A percentile compares a stretch with the other conserved stretches of the same genome.
Conservation (phyloP, 345 rosid genomes). For the Rubroshorea leprosula region DNA sequence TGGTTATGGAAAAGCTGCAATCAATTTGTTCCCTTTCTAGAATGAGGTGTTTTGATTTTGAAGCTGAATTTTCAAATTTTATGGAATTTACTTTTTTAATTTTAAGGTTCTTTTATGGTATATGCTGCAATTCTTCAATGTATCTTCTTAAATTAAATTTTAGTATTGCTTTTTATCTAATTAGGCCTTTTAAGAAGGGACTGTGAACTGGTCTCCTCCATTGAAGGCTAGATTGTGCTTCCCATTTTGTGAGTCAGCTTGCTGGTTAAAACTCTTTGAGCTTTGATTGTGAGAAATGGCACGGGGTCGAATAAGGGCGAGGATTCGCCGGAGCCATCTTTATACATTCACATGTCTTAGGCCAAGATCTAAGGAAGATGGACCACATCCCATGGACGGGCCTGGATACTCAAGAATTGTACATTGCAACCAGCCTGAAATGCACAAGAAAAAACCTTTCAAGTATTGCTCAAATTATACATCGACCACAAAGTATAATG, state of each 20-base stretch:
- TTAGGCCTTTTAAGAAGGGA: slow-evolving; percentile 24
- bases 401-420: slow-evolving; percentile 69
- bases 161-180: slow-evolving; percentile 12
- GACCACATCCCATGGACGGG: slow-evolving; percentile 51
- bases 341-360: slow-evolving; percentile 76
- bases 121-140: slow-evolving; percentile 11
- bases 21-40: slow-evolving; percentile 10
- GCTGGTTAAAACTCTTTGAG: slow-evolving; percentile 9
- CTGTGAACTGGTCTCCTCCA: slow-evolving; percentile 7
- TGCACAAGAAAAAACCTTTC: slow-evolving; percentile 67
- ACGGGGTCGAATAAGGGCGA: slow-evolving; percentile 74
- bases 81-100: background rate
- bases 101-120: background rate
- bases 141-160: slow-evolving; percentile 9
- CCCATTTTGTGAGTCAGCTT: slow-evolving; percentile 16
- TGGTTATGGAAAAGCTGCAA: slow-evolving; percentile 4
- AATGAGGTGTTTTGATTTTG: no score
- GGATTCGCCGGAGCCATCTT: slow-evolving; percentile 65
- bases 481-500: slow-evolving; percentile 80
- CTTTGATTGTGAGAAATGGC: slow-evolving; percentile 49
- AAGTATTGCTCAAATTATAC: slow-evolving; percentile 75
- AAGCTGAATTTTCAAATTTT: background rate
- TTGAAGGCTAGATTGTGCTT: slow-evolving; percentile 16
- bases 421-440: slow-evolving; percentile 70
- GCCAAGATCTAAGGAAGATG: slow-evolving; percentile 42